A percentile compares a stretch with the other conserved stretches of the same genome.
Conservation (phyloP, 345 rosid genomes). For the Salix suchowensis region DNA sequence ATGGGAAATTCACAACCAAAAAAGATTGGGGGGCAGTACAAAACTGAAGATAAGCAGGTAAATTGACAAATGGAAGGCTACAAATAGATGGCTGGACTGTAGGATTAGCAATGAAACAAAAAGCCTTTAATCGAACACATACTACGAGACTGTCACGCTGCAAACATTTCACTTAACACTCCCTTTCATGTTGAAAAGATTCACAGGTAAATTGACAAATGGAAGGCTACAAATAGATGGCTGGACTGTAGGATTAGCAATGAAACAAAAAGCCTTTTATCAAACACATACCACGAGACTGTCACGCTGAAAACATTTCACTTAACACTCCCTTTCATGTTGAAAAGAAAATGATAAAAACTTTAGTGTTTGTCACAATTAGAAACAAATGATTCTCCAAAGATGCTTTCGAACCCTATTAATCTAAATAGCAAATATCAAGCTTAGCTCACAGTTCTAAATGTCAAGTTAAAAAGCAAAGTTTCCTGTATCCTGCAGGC, state of each 20-base stretch:
- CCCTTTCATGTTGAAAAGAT: background rate
- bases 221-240: background rate
- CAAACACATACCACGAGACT: background rate
- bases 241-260: background rate
- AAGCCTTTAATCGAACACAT: background rate
- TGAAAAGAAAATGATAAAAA: background rate
- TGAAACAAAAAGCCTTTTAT: background rate
- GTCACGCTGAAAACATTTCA: background rate
- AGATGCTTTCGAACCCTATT: background rate
- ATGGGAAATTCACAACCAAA: conserved; percentile 1
- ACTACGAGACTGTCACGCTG: background rate
- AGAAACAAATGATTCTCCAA: background rate
- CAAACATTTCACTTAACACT: background rate
- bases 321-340: background rate
- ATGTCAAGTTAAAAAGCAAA: background rate
- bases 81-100: background rate
- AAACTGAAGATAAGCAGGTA: background rate
- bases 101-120: background rate
- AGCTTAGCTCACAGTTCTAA: background rate
- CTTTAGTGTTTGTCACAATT: background rate
- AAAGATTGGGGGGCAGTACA: background rate
- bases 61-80: background rate
- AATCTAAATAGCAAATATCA: background rate
- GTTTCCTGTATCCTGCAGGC: background rate
- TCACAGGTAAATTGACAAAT: background rate